Conservation (phyloP, 148 eudicot species). For the Limonium bicolor region DNA sequence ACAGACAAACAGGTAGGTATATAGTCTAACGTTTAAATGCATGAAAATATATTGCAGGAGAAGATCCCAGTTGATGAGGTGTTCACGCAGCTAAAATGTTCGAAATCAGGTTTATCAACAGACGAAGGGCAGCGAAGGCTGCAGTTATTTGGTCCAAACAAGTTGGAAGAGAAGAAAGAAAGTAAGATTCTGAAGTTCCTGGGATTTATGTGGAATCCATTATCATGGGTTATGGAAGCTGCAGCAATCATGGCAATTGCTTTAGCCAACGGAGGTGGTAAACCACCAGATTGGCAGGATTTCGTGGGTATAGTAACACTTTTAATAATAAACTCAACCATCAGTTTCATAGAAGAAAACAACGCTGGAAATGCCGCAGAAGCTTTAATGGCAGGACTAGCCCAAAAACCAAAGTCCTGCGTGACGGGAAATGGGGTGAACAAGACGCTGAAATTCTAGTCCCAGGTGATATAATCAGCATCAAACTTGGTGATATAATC, state of each 20-base stretch:
- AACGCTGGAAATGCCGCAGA: conserved; percentile 27
- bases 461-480: conserved; percentile 19
- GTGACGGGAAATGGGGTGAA: conserved; percentile 24
- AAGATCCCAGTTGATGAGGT: conserved; percentile 22
- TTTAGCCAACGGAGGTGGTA: conserved; percentile 24
- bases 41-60: conserved; percentile 3
- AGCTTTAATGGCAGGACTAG: conserved; percentile 22
- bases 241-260: conserved; percentile 29
- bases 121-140: conserved; percentile 17
- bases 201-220: conserved; percentile 37
- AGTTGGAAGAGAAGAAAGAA: conserved; percentile 21
- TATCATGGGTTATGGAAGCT: conserved; percentile 36
- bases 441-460: conserved; percentile 20
- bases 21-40: not conserved
- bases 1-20: not conserved
- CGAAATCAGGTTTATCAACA: conserved; percentile 12
- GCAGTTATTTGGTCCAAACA: conserved; percentile 16
- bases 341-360: conserved; percentile 27
- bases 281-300: conserved; percentile 24
- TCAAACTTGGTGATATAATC: conserved; percentile 19
- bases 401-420: conserved; percentile 19
- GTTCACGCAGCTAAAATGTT: conserved; percentile 14
- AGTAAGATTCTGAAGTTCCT: conserved; percentile 24
- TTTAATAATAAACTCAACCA: conserved; percentile 17
- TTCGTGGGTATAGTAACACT: conserved; percentile 16